phyloP scores from a whole-genome alignment of 441 rosid genomes.

The Populus hybrid region DNA sequence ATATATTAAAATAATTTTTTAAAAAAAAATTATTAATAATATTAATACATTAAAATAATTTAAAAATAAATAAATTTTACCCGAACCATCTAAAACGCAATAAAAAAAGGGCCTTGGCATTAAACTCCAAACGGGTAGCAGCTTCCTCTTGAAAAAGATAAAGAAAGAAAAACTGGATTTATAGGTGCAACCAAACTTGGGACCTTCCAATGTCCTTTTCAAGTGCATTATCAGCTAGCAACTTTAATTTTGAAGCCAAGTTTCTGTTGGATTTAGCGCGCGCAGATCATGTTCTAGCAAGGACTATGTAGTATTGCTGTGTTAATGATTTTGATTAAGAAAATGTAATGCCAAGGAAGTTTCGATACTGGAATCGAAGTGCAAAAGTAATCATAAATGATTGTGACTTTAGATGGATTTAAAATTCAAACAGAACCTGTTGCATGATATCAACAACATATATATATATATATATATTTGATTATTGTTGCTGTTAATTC shows the following conservation, averaged over 20 bases:
- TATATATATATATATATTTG: no score
- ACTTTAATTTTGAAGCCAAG: no score
- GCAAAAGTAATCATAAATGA: not conserved
- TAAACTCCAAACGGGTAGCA: no score
- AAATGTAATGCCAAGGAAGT: not conserved
- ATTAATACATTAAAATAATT: no score
- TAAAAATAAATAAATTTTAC: no score
- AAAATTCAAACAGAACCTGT: not conserved
- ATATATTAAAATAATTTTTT: no score
- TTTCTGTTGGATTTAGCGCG: not conserved
- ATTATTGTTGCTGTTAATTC: not conserved
- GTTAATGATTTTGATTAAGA: not conserved
- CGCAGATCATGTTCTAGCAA: not conserved
- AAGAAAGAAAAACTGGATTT: not conserved
- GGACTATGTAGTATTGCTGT: not conserved
- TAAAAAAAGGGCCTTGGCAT: no score
- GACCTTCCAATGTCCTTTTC: constrained; percentile 18
- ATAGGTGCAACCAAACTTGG: not conserved
- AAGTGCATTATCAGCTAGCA: not conserved
- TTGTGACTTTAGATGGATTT: not conserved
- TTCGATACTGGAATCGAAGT: not conserved
- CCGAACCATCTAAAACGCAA: no score
- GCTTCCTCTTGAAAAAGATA: no score
- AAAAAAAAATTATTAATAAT: no score
- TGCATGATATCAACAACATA: not conserved